Conservation (phyloP, 1,139 yeast species). For the Taphrina wiesneri region DNA sequence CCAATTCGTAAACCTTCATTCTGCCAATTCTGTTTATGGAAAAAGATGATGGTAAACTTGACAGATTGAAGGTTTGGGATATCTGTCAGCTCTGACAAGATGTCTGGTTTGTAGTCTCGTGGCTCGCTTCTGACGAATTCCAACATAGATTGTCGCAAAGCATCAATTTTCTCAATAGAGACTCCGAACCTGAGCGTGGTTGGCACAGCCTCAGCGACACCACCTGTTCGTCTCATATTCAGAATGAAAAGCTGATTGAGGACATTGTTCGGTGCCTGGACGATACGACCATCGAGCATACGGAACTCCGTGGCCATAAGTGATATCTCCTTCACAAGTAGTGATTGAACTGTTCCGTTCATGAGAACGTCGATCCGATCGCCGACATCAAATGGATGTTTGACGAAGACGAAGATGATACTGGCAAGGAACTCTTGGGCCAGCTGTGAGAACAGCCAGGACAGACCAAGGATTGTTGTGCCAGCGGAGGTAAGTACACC, state of each 20-base stretch:
- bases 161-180: slow-evolving; percentile 46
- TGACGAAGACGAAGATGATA: slow-evolving; percentile 50
- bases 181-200: slow-evolving; percentile 45
- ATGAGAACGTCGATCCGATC: slow-evolving; percentile 46
- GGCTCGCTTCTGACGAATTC: slow-evolving; percentile 46
- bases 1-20: slow-evolving; percentile 43
- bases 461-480: slow-evolving; percentile 48
- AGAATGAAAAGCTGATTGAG: slow-evolving; percentile 49
- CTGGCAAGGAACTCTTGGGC: slow-evolving; percentile 50
- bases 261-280: slow-evolving; percentile 48
- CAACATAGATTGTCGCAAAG: slow-evolving; percentile 43
- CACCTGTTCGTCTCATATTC: slow-evolving; percentile 48
- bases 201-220: slow-evolving; percentile 42
- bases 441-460: slow-evolving; percentile 49
- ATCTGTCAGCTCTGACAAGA: slow-evolving; percentile 46
- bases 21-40: slow-evolving; percentile 46
- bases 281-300: slow-evolving; percentile 43
- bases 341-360: slow-evolving; percentile 40
- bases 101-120: slow-evolving; percentile 47
- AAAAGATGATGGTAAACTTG: slow-evolving; percentile 43
- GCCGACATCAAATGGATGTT: slow-evolving; percentile 51
- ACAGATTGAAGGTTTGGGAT: slow-evolving; percentile 47
- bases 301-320: slow-evolving; percentile 49
- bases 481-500: slow-evolving; percentile 51
- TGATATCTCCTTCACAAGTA: slow-evolving; percentile 46